phyloP scores from a whole-genome alignment of 2,329 filamentous ascomycete genomes.

The Westerdykella sp. region DNA sequence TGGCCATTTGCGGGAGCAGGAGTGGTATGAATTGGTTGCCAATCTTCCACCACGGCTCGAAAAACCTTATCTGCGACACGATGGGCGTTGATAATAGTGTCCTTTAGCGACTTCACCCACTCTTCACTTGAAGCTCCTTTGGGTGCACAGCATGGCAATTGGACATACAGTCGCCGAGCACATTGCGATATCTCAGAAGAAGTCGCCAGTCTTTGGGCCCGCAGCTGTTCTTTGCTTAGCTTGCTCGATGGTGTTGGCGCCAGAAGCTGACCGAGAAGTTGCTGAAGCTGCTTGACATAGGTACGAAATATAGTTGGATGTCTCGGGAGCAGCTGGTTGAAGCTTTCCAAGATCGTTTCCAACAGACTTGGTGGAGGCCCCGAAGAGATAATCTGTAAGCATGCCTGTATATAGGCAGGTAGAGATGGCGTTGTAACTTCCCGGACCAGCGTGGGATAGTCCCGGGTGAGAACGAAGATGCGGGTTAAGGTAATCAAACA shows the following conservation, averaged over 20 bases:
- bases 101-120: slow-evolving; percentile 64
- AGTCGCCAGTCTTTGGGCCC: slow-evolving; percentile 36
- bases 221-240: slow-evolving; percentile 14
- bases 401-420: slow-evolving; percentile 65
- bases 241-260: slow-evolving; percentile 54
- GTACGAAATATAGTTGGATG: slow-evolving; percentile 81
- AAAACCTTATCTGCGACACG: slow-evolving; percentile 69
- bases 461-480: slow-evolving; percentile 76
- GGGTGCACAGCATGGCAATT: slow-evolving; percentile 72
- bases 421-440: slow-evolving; percentile 84
- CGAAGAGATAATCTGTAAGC: slow-evolving; percentile 53
- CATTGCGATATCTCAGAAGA: slow-evolving; percentile 51
- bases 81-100: slow-evolving; percentile 60
- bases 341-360: slow-evolving; percentile 64
- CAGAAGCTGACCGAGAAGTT: slow-evolving; percentile 54
- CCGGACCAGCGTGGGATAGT: slow-evolving; percentile 73
- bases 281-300: slow-evolving; percentile 61
- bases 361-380: slow-evolving; percentile 42
- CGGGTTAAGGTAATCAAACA: slow-evolving; percentile 70
- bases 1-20: slow-evolving; percentile 21
- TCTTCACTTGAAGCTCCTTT: slow-evolving; percentile 73
- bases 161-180: slow-evolving; percentile 60
- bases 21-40: slow-evolving; percentile 58
- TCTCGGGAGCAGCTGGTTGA: slow-evolving; percentile 65
- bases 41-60: slow-evolving; percentile 72